A percentile compares a stretch with the other conserved stretches of the same genome.
Evolutionary conservation across 2,329 filamentous ascomycete species (phyloP).

Genomic region (Orbilia quercus): DNA sequence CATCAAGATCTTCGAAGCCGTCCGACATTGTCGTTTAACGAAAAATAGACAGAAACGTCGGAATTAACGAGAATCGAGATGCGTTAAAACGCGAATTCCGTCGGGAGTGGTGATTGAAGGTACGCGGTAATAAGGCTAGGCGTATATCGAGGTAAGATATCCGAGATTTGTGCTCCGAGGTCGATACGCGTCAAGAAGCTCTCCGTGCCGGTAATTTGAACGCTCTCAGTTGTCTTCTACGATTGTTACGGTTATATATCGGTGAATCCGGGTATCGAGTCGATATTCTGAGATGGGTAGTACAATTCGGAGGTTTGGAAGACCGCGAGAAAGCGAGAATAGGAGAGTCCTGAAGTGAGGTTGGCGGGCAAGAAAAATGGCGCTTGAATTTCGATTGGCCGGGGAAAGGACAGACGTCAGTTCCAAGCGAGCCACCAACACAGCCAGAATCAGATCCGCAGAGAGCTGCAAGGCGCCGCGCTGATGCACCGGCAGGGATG

Average conservation of each 20-base stretch:
- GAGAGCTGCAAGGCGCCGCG: constrained; percentile 23
- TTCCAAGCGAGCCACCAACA: constrained; percentile 23
- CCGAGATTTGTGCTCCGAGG: not conserved
- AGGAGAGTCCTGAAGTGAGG: constrained; percentile 3
- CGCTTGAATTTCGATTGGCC: constrained; percentile 34
- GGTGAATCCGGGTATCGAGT: not conserved
- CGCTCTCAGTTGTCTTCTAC: not conserved
- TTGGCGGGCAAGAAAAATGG: constrained; percentile 27
- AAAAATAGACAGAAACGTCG: not conserved
- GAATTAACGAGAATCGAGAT: not conserved
- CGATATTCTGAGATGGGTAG: not conserved
- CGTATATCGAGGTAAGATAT: constrained; percentile 1
- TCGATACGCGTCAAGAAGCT: constrained; percentile 1
- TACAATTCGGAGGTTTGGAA: constrained; percentile 34
- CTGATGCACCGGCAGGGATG: constrained; percentile 20
- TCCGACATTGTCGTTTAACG: constrained; percentile 34
- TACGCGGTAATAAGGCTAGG: not conserved
- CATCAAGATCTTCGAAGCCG: constrained; percentile 53
- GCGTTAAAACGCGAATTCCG: not conserved
- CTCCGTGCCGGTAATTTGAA: not conserved
- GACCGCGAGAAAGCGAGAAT: constrained; percentile 12
- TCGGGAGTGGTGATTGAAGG: not conserved
- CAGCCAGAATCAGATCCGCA: constrained; percentile 9
- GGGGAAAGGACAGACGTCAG: constrained; percentile 45
- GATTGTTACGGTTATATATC: constrained; percentile 5